Evolutionary conservation across 257 asterid species (phyloP).

Genomic region (Nemophila menziesii): DNA sequence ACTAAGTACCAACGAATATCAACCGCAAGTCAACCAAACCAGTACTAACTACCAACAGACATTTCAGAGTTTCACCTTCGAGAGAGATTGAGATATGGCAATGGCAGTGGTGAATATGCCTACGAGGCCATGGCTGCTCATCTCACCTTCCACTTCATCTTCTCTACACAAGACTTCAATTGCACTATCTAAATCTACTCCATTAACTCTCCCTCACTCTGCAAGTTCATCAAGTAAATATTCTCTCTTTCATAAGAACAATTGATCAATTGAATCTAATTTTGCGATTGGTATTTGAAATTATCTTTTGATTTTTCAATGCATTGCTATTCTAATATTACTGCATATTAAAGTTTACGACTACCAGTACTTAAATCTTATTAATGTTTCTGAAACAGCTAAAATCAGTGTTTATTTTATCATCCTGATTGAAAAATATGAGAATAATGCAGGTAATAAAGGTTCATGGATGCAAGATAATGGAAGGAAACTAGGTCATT

Average conservation of each 20-base stretch:
- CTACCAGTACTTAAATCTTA: too few species aligned
- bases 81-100: conserved; percentile 10
- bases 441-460: conserved; percentile 34
- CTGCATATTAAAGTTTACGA: too few species aligned
- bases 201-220: too few species aligned
- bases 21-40: conserved; percentile 5
- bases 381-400: too few species aligned
- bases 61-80: conserved; percentile 7
- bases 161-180: conserved; percentile 8
- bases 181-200: neutral
- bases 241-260: neutral
- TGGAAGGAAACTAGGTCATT: conserved; percentile 30
- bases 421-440: neutral
- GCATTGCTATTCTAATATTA: neutral
- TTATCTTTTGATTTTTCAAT: neutral
- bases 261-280: too few species aligned
- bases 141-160: conserved; percentile 26
- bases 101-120: conserved; percentile 65
- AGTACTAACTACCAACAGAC: conserved; percentile 2
- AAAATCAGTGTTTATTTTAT: too few species aligned
- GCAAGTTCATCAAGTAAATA: neutral
- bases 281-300: conserved; percentile 1
- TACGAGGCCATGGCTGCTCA: conserved; percentile 21
- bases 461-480: conserved; percentile 49
- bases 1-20: neutral